These are phyloP conservation scores for Phytophthora pini DNA, from an alignment of 352 stramenopile species.

Conservation along the genomic window DNA sequence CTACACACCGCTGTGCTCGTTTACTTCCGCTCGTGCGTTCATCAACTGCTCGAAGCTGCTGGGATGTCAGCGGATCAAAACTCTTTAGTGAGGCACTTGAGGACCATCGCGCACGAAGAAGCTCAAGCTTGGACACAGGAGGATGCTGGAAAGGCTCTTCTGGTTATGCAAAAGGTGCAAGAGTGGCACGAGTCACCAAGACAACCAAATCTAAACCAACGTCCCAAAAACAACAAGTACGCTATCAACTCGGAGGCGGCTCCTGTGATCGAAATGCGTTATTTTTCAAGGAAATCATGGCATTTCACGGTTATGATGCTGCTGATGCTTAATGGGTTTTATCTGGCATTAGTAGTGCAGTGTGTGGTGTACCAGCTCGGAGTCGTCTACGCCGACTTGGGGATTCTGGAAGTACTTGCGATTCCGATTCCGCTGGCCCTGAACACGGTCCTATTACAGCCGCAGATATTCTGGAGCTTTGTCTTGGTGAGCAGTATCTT, in stretches of 20 bases:
- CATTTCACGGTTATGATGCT: conserved; percentile 64
- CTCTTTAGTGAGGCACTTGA: conserved; percentile 11
- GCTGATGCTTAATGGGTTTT: conserved; percentile 75
- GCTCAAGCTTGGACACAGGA: conserved; percentile 24
- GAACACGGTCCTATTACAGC: conserved; percentile 61
- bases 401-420: conserved; percentile 29
- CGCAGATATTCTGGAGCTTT: conserved; percentile 63
- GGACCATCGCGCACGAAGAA: conserved; percentile 23
- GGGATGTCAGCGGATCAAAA: conserved; percentile 23
- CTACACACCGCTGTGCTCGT: conserved; percentile 41
- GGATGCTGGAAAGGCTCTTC: conserved; percentile 20
- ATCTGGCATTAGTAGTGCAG: conserved; percentile 57
- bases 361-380: conserved; percentile 58
- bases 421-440: conserved; percentile 49
- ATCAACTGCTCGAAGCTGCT: conserved; percentile 39
- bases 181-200: conserved; percentile 12
- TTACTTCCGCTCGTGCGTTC: conserved; percentile 48
- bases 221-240: conserved; percentile 1
- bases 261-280: conserved; percentile 34
- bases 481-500: conserved; percentile 61
- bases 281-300: conserved; percentile 67
- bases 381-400: conserved; percentile 23
- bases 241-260: conserved; percentile 1
- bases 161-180: conserved; percentile 25
- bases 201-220: not conserved